These are phyloP conservation scores for Pleurozium schreberi DNA, from an alignment of 225 moss, liverwort and hornwort genomes.

Conservation along the genomic window DNA sequence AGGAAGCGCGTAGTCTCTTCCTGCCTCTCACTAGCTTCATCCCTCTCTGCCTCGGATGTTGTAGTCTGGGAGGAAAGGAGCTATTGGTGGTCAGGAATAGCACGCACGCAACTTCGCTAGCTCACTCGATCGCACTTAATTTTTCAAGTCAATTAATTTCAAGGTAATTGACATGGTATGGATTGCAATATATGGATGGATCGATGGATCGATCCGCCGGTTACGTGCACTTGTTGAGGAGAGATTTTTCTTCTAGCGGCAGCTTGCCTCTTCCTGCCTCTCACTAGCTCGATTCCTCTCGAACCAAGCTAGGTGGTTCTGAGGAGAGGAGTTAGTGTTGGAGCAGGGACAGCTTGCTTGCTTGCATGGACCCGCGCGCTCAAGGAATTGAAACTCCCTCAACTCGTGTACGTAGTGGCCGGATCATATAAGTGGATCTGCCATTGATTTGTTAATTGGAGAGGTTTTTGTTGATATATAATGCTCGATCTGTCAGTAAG, in stretches of 20 bases:
- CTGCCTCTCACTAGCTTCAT: slow-evolving; percentile 51
- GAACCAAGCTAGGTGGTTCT: background rate
- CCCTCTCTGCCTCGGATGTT: background rate
- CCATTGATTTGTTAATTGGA: background rate
- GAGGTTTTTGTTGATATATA: background rate
- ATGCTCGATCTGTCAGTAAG: background rate
- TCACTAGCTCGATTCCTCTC: slow-evolving; percentile 37
- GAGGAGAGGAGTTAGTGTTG: slow-evolving; percentile 22
- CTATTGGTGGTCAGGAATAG: slow-evolving; percentile 48
- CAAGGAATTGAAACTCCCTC: background rate
- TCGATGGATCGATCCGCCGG: background rate
- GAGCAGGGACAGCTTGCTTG: slow-evolving; percentile 15
- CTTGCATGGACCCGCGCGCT: background rate
- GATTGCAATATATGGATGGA: background rate
- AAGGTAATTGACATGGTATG: background rate
- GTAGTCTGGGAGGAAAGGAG: slow-evolving; percentile 28
- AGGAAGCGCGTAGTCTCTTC: slow-evolving; percentile 16
- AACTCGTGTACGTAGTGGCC: background rate
- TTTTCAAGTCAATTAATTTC: too few relatives aligned
- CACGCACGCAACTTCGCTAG: background rate
- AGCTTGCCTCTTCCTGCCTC: slow-evolving; percentile 42
- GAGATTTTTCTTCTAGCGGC: background rate
- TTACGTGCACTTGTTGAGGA: background rate
- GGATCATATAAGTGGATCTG: too few relatives aligned
- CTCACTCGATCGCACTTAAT: too few relatives aligned